phyloP scores from a whole-genome alignment of 441 rosid genomes.

The Croton laevigatus region DNA sequence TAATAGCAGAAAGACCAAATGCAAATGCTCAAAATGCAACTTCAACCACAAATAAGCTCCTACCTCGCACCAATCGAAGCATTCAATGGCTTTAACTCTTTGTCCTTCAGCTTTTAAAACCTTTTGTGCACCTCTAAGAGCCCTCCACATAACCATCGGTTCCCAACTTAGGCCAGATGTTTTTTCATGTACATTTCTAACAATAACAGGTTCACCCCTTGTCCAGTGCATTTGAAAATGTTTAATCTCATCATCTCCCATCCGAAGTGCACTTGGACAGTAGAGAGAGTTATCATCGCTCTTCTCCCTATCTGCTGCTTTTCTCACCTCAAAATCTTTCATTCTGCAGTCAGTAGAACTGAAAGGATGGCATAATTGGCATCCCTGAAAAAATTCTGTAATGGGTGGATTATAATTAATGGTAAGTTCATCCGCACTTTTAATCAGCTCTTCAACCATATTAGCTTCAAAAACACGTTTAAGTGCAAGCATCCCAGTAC shows the following conservation, averaged over 20 bases:
- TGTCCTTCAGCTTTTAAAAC: conserved; percentile 35
- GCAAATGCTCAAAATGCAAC: conserved; percentile 8
- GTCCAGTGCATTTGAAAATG: conserved; percentile 87
- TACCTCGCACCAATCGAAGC: conserved; percentile 81
- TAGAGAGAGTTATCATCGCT: conserved; percentile 61
- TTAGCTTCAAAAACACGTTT: conserved; percentile 45
- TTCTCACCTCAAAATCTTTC: conserved; percentile 39
- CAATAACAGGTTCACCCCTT: conserved; percentile 75
- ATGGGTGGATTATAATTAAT: conserved; percentile 23
- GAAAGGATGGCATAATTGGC: conserved; percentile 28
- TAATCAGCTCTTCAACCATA: conserved; percentile 45
- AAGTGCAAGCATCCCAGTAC: conserved; percentile 40
- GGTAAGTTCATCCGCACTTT: conserved; percentile 42
- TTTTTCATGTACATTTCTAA: conserved; percentile 65
- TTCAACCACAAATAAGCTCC: conserved; percentile 24
- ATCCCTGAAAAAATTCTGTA: conserved; percentile 25
- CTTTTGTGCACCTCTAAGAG: conserved; percentile 49
- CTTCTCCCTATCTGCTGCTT: conserved; percentile 58
- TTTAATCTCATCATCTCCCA: conserved; percentile 42
- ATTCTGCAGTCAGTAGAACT: conserved; percentile 23
- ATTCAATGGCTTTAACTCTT: conserved; percentile 59
- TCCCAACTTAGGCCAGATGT: conserved; percentile 86
- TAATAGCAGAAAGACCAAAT: background rate
- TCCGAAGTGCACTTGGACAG: conserved; percentile 46
- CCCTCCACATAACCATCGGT: conserved; percentile 89